Evolutionary conservation across 2,329 filamentous ascomycete species (phyloP), one percentile per base, ranked within the genome.

Genomic region (Pleomassaria siparia): DNA sequence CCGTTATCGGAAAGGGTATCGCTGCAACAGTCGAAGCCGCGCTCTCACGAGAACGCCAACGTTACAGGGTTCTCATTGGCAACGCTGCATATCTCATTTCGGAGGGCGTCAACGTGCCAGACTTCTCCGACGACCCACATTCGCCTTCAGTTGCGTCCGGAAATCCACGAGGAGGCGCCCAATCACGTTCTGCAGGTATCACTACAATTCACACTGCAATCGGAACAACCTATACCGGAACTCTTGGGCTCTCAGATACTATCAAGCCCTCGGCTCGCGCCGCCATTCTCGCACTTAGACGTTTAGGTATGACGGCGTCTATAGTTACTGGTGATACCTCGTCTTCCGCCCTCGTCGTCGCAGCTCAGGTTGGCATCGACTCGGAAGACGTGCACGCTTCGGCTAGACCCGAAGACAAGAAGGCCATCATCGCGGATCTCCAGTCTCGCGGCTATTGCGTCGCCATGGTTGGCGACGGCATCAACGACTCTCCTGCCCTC

Each of bases 311-410:
- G 71, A 86, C 86, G 59, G 89, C 89, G 10, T 90, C 91, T 40
- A 91, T 99, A 58, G 89, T 99, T 9, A 99, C 94, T 0, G 94
- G 94, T 49, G 94, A 99, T 72, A 91, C 95, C 61, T 82, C 82
- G 30, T 83, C 87, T 24, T 92, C 94, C 0, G 94, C 94, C 0
- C 73, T 91, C 0, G 86, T 90, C 12, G 91, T 97, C 29, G 94
- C 92, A 2, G 77, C 82, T 1, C 81, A 86, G 4, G 89, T 97
- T 16, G 91, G 91, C 43, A 96, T 99, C 49, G 74, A 87, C 1
- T 64, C 80, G 1, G 80, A 86, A 3, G 80, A 91, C 53, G 89
- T 97, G 29, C 87, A 86, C 64, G 90, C 94, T 11, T 88, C 89
- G n/a, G 88, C 92, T 40, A 90, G 88, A 3, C 94, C 94, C 0